phyloP scores from a whole-genome alignment of 306 rosid species.

The Vicia sativa region DNA sequence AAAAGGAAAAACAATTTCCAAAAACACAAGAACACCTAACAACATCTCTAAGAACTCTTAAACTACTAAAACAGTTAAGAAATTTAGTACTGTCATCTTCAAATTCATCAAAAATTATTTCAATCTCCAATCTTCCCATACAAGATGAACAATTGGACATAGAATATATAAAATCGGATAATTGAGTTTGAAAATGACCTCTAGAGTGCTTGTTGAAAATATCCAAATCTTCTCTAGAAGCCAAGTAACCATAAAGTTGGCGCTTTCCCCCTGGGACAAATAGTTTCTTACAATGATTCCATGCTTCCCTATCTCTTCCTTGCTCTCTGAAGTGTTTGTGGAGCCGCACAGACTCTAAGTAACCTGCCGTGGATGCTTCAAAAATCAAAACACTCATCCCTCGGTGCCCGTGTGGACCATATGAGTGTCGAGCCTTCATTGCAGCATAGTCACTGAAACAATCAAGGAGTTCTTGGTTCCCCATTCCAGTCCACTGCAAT shows the following conservation, averaged over 20 bases:
- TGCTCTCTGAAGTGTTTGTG: constrained; percentile 56
- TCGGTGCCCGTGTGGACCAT: constrained; percentile 57
- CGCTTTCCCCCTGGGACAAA: constrained; percentile 49
- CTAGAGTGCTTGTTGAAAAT: constrained; percentile 44
- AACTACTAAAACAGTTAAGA: background rate
- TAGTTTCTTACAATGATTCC: constrained; percentile 40
- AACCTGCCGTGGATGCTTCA: constrained; percentile 47
- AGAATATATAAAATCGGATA: background rate
- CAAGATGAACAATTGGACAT: constrained; percentile 16
- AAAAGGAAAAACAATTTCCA: background rate
- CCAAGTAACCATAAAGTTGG: constrained; percentile 56
- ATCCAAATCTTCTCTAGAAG: constrained; percentile 46
- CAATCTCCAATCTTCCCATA: background rate
- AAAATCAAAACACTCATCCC: constrained; percentile 53
- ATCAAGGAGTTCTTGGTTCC: constrained; percentile 56
- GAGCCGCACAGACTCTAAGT: constrained; percentile 48
- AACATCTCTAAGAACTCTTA: background rate
- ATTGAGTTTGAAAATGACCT: constrained; percentile 27
- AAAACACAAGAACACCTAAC: background rate
- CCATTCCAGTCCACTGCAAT: constrained; percentile 61
- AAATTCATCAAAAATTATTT: constrained; percentile 13
- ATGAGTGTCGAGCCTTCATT: constrained; percentile 53
- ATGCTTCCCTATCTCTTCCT: constrained; percentile 51
- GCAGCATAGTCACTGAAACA: constrained; percentile 49
- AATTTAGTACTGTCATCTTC: background rate